Evolutionary conservation across 352 stramenopile genomes (phyloP), one percentile per base, ranked within the genome.

Genomic region (Thraustochytrium sp.): DNA sequence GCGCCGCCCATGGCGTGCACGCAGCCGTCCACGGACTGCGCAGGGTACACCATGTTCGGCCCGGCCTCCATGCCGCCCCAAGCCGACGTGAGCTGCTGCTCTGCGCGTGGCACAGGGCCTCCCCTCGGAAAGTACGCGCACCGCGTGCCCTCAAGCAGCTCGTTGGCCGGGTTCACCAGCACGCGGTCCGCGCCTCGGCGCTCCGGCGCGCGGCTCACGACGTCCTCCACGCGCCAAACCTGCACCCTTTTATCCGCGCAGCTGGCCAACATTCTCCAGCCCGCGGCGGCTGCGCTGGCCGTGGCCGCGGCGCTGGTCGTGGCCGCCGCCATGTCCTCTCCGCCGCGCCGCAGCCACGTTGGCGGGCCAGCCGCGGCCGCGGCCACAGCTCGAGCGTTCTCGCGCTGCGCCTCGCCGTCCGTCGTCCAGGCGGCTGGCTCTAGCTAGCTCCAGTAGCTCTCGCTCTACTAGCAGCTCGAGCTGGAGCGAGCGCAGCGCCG

Each of bases 41-140:
- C 62, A 8, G 76, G 76, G 62, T 84, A 84, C 3, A 84, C 26
- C 76, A 84, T 77, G 18, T 84, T 84, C 9, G 65, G 51, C 34
- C 76, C 76, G 44, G 76, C 76, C 21, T 84, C 76, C 55, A 84
- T 84, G 49, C 76, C 76, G 56, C 76, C 76, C 76, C 76, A 84
- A 11, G 42, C 55, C 26, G 54, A 40, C 34, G 76, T 59, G 59
- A 36, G 11, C 2, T 13, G 40, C 51, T 63, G 53, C 16, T 73
- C 59, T 4, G 29, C n/a, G 2, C 37, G 26, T 18, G 76, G 76
- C 56, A 84, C 34, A 9, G 76, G 76, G 3, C 76, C 76, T 37
- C 76, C 76, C 3, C 46, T 37, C 2, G 76, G 59, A 77, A 84
- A 77, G 51, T 84, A 84, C 37, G 76, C 42, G 59, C 65, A 84